Evolutionary conservation across 148 eudicot genomes (phyloP), one percentile per base, ranked within the genome.

Genomic region (Bassia scoparia): DNA sequence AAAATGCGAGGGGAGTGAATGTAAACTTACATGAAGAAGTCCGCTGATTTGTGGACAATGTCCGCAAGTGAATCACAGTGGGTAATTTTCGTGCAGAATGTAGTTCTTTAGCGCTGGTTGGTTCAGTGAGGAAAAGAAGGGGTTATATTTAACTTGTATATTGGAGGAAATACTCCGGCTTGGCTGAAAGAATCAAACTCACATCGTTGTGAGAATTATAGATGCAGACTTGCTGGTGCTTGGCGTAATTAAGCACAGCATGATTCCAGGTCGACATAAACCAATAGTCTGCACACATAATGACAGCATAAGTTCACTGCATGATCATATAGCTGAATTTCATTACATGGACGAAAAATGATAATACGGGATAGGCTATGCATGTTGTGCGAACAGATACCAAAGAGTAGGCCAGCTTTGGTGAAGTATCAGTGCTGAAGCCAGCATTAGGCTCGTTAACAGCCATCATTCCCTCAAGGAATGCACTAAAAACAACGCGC

Each of bases 401-500:
- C 72, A 88, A 69, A 9, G 90, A 84, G 56, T 82, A 86, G 3
- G 3, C 93, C 98, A 0, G 74, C 50, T 86, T 83, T 84, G 75
- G 92, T 92, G 15, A 96, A 72, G 78, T 71, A 83, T 96, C 97
- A 13, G 99, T 90, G 61, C 81, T 26, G 61, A 87, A 84, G 53
- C 99, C 99, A 48, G 97, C 99, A 61, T 80, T 63, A 88, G 92
- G 77, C 99, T 92, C 4, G 99, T 88, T 49, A n/a, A 96, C 71
- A 3, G 99, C 97, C 97, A 96, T 96, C 61, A 88, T 74, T 73
- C 94, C 99, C 99, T n/a, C 97, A 96, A 16, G 99, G 99, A 43
- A 92, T 88, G 99, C 99, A 70, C 99, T 95, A 27, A 95, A 95
- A 95, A 95, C 99, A 96, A 95, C 41, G 99, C 97, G 99, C 99